Conservation (phyloP, 345 rosid species). For the Noccaea bulbosa region DNA sequence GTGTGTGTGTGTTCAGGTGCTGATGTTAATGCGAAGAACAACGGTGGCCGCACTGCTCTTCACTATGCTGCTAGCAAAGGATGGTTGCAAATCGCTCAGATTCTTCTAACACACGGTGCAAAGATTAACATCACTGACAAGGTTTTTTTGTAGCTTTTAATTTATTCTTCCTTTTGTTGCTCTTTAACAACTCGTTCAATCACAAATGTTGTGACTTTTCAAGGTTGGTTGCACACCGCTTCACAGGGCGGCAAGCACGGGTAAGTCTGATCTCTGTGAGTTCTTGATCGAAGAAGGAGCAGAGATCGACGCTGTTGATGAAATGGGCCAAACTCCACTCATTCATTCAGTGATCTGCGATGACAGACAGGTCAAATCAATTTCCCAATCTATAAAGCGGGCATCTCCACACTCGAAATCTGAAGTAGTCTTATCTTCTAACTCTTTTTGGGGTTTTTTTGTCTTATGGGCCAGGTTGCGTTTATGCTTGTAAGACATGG, state of each 20-base stretch:
- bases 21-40: conserved; percentile 72
- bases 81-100: conserved; percentile 64
- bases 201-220: not conserved
- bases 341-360: conserved; percentile 76
- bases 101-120: conserved; percentile 67
- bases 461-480: conserved; percentile 58
- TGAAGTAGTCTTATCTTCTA: not conserved
- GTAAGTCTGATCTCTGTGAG: conserved; percentile 74
- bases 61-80: conserved; percentile 99
- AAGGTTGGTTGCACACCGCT: conserved; percentile 91
- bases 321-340: conserved; percentile 90
- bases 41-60: conserved; percentile 87
- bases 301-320: conserved; percentile 74
- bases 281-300: conserved; percentile 90
- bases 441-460: not conserved
- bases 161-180: not conserved
- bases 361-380: conserved; percentile 58
- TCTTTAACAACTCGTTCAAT: not conserved
- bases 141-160: conserved; percentile 46
- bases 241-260: conserved; percentile 90
- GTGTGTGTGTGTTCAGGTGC: conserved; percentile 56
- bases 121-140: conserved; percentile 72
- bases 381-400: not conserved
- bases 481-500: conserved; percentile 84
- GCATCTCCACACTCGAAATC: not conserved